Evolutionary conservation across 148 eudicot species (phyloP), one percentile per base, ranked within the genome.

Genomic region (Persicaria tinctoria): DNA sequence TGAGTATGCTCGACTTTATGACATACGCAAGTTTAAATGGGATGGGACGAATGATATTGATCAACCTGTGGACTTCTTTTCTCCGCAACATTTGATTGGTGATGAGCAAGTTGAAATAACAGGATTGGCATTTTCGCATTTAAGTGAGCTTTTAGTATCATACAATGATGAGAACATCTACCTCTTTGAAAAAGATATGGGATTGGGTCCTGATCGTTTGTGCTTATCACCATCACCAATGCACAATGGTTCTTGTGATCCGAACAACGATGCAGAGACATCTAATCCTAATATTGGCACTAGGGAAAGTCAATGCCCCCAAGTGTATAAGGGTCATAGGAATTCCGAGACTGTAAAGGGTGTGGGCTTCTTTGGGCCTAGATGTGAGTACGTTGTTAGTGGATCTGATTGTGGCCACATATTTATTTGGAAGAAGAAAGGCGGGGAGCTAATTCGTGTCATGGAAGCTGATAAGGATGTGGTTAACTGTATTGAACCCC

Each of bases 391-490:
- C 84, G 93, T 91, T 72, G 87, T 87, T 73, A 94, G 98, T 82
- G 98, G 97, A 53, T 94, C 98, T 20, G 98, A 94, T 80, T 94
- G 98, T 87, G 98, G 98, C 53, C 84, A 90, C 45, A 91, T 94
- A 63, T 94, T 90, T 80, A 88, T 91, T 27, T 94, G 98, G 98
- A 90, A 79, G 83, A 91, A 94, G 83, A 91, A 80, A 75, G 85
- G 79, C 18, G 93, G 89, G 55, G 91, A 88, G 79, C 87, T 93
- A 63, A 73, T 93, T 47, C 98, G 98, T 78, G 97, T 90, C 48
- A 90, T 94, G 86, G 89, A 88, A 80, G 98, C 90, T 12, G 98
- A 91, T 80, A 83, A 83, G 79, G 73, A 85, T 70, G 89, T 94
- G 57, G 97, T 94, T 66, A 94, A 94, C 73, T 91, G 97, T 77